Percentiles rank a stretch among this genome's conserved stretches.
Evolutionary conservation across 306 rosid species (phyloP).

Genomic region (Delonix regia): DNA sequence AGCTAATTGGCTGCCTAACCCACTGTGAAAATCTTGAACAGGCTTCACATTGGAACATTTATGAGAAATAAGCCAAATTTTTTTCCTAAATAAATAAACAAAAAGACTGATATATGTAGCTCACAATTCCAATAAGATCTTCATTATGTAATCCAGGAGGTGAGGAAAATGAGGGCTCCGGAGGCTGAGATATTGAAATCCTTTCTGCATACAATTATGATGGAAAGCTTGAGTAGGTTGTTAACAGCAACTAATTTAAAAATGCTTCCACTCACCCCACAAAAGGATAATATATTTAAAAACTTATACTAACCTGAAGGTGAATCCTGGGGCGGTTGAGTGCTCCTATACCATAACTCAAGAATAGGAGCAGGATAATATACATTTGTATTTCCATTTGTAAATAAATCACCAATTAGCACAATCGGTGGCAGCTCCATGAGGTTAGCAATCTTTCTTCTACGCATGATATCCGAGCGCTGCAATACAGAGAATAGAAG

Average conservation of each 20-base stretch:
- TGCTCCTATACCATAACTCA: constrained; percentile 69
- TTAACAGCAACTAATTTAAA: constrained; percentile 4
- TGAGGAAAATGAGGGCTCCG: constrained; percentile 60
- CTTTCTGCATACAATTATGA: constrained; percentile 48
- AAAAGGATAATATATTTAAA: not conserved
- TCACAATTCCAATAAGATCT: constrained; percentile 53
- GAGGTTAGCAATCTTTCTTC: constrained; percentile 62
- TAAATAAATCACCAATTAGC: constrained; percentile 55
- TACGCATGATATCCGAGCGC: constrained; percentile 45
- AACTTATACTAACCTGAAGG: constrained; percentile 64
- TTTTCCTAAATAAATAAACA: constrained; percentile 27
- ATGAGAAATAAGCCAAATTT: constrained; percentile 26
- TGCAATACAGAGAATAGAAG: constrained; percentile 38
- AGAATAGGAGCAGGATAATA: constrained; percentile 77
- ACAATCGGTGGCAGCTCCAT: constrained; percentile 76
- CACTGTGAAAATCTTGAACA: constrained; percentile 56
- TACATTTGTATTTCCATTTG: constrained; percentile 49
- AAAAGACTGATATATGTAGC: constrained; percentile 35
- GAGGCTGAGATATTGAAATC: constrained; percentile 53
- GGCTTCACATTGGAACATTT: constrained; percentile 50
- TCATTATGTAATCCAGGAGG: constrained; percentile 45
- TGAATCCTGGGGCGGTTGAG: constrained; percentile 54
- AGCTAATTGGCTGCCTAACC: constrained; percentile 47
- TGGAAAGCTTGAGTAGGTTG: constrained; percentile 22
- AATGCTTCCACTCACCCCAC: not conserved